Conservation (phyloP, 257 asterid species). For the Solanum medicagineum region DNA sequence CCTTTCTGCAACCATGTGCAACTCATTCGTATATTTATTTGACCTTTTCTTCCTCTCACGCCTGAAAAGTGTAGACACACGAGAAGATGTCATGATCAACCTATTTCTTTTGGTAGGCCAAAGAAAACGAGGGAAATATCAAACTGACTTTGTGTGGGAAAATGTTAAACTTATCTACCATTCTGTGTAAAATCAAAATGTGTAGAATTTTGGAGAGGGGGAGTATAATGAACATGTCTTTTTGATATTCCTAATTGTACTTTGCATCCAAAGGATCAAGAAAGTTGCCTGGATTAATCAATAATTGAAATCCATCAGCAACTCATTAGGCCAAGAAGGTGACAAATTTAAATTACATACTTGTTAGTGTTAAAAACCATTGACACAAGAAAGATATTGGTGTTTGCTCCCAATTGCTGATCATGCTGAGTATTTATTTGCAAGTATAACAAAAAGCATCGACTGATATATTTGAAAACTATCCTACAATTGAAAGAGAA, state of each 20-base stretch:
- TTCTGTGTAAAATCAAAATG: not conserved
- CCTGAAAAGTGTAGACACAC: not conserved
- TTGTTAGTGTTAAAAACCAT: not conserved
- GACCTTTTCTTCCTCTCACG: not conserved
- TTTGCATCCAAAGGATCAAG: not conserved
- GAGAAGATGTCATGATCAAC: not conserved
- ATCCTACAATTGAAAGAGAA: not conserved
- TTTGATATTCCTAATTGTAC: not conserved
- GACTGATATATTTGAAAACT: not conserved
- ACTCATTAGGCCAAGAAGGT: not conserved
- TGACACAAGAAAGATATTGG: not conserved
- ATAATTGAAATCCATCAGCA: not conserved
- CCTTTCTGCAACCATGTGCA: not conserved
- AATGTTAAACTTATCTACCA: not conserved
- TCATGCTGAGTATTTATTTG: not conserved
- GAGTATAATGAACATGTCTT: not conserved
- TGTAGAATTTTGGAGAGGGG: not conserved
- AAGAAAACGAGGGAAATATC: not conserved
- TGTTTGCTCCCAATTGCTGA: not conserved
- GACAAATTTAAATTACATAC: not conserved
- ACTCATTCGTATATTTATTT: not conserved
- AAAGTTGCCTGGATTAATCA: not conserved
- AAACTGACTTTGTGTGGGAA: not conserved
- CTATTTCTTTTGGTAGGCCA: not conserved
- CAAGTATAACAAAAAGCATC: not conserved